Evolutionary conservation across 257 asterid genomes (phyloP), one percentile per base, ranked within the genome.

Genomic region (Parsonsia alboflavescens): DNA sequence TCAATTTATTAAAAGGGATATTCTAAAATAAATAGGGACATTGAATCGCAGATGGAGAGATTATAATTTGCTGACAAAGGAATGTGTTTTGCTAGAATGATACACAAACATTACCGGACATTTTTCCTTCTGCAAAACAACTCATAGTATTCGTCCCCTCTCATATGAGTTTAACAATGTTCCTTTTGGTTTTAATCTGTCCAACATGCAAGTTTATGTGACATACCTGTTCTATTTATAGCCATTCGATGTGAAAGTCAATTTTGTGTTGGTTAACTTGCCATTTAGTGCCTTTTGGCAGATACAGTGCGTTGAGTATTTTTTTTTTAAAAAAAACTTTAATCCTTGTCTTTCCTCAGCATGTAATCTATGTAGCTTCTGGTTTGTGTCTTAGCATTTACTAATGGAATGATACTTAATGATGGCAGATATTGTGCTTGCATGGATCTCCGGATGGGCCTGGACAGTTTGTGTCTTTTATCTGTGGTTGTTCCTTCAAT

Each of bases 361-460:
- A 6, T 48, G 70, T 46, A 33, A 59, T 46, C 16, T 30, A 5
- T 12, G 45, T 56, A 54, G 9, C 15, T 10, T 10, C 58, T 57
- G 12, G 26, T 57, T 68, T 52, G 67, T 53, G 54, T 63, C 67
- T n/a, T 9, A 33, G 12, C 54, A 74, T 45, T 73, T 39, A 58
- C 82, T 82, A 74, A 78, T 77, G 66, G 62, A 76, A 4, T 72
- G 67, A 49, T 69, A 75, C 70, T 45, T 79, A 68, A 76, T 71
- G 56, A 78, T 91, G 79, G 77, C 97, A 93, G 98, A 89, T 93
- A 79, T 71, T 93, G 76, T 93, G 97, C 86, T 77, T 93, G 80
- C 98, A 93, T 81, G 98, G 98, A 88, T 93, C 97, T 67, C 96
- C 90, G 39, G 97, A 93, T 80, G 98, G 97, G 48, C 94, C 98